These are phyloP conservation scores for Penicillium paneum DNA, from an alignment of 2,329 filamentous ascomycete genomes.

Conservation along the genomic window DNA sequence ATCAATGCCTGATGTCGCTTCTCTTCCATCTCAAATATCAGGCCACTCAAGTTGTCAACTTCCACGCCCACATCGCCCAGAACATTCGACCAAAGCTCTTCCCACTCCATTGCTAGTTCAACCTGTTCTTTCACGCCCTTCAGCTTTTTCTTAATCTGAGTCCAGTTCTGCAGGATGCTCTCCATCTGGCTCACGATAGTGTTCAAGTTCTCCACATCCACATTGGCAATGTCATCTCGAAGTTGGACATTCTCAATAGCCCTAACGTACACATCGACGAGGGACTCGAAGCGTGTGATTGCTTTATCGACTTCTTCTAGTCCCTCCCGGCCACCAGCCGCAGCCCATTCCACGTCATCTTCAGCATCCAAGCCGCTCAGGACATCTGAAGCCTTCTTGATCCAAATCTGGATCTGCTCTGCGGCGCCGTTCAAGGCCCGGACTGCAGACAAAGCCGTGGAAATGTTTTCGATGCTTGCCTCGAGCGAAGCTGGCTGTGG, in stretches of 20 bases:
- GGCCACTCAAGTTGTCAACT: conserved; percentile 70
- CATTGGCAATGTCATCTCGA: conserved; percentile 69
- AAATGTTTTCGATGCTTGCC: conserved; percentile 77
- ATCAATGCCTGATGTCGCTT: conserved; percentile 75
- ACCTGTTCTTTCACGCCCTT: conserved; percentile 83
- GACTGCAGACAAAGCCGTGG: conserved; percentile 78
- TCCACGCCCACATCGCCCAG: conserved; percentile 90
- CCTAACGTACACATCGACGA: conserved; percentile 87
- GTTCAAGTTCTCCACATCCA: conserved; percentile 69
- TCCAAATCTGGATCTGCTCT: conserved; percentile 92
- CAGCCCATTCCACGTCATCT: conserved; percentile 94
- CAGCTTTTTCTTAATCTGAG: conserved; percentile 72
- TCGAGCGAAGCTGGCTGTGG: conserved; percentile 82
- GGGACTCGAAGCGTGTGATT: conserved; percentile 77
- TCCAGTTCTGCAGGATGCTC: conserved; percentile 77
- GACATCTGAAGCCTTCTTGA: conserved; percentile 85
- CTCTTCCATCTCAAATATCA: conserved; percentile 98
- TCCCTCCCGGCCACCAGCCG: conserved; percentile 69
- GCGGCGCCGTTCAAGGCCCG: conserved; percentile 80
- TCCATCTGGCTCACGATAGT: conserved; percentile 86
- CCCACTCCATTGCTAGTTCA: conserved; percentile 98
- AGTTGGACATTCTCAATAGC: conserved; percentile 90
- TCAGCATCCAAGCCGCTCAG: conserved; percentile 86
- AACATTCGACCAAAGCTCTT: conserved; percentile 92
- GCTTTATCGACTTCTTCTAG: conserved; percentile 60